Evolutionary conservation across 2,329 filamentous ascomycete genomes (phyloP).

Genomic region (Colletotrichum sp.): DNA sequence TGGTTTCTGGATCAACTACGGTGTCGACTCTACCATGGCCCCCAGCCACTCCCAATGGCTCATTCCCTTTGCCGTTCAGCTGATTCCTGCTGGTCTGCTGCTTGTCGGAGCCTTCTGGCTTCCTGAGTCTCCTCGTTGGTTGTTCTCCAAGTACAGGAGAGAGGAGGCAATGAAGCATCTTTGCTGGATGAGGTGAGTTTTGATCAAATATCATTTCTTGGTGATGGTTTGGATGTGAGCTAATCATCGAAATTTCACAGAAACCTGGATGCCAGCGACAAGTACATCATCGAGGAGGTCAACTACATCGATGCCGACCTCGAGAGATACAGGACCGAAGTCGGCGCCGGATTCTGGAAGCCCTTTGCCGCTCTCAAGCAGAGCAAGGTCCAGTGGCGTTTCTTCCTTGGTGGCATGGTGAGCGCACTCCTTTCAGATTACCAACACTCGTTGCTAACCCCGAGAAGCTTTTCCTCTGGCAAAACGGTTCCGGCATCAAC

Average conservation of each 20-base stretch:
- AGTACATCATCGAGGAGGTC: slow-evolving; percentile 77
- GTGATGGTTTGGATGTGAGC: background rate
- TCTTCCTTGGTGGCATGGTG: slow-evolving; percentile 71
- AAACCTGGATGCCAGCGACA: slow-evolving; percentile 58
- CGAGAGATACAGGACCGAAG: slow-evolving; percentile 64
- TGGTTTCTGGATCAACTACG: slow-evolving; percentile 69
- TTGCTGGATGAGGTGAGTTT: slow-evolving; percentile 59
- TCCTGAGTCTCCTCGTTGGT: slow-evolving; percentile 72
- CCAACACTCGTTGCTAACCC: background rate
- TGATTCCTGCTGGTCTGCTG: slow-evolving; percentile 70
- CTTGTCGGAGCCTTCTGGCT: slow-evolving; percentile 65
- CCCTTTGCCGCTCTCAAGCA: slow-evolving; percentile 66
- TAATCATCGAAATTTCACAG: background rate
- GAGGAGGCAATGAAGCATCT: slow-evolving; percentile 64
- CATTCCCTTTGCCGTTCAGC: slow-evolving; percentile 69
- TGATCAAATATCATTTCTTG: background rate
- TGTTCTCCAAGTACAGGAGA: slow-evolving; percentile 65
- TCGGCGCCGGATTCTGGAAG: slow-evolving; percentile 78
- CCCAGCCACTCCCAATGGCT: slow-evolving; percentile 62
- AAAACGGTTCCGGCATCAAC: slow-evolving; percentile 77
- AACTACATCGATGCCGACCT: slow-evolving; percentile 73
- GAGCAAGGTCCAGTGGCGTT: slow-evolving; percentile 68
- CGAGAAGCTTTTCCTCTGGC: slow-evolving; percentile 72
- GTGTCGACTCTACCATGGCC: slow-evolving; percentile 56
- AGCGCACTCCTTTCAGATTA: background rate